These are phyloP conservation scores for Raddia guianensis DNA, from an alignment of 176 grass and related monocot species.

Conservation along the genomic window DNA sequence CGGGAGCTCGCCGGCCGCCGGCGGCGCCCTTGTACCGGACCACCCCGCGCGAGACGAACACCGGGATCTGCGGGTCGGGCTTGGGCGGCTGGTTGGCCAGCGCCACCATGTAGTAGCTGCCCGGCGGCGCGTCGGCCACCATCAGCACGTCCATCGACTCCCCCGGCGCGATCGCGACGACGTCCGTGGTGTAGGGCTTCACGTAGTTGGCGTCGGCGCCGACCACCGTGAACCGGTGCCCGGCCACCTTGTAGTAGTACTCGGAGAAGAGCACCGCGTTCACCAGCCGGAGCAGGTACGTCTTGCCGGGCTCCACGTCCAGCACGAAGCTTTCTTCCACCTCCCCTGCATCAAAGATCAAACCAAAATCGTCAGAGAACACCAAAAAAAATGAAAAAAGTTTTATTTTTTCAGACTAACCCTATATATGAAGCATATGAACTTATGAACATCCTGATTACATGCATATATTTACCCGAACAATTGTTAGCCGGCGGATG, in stretches of 20 bases:
- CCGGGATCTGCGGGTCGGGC: not conserved
- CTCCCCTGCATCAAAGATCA: not conserved
- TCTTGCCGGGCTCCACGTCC: not conserved
- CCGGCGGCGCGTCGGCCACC: slow-evolving; percentile 21
- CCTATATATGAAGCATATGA: no score
- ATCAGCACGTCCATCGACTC: slow-evolving; percentile 24
- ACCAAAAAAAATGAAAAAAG: no score
- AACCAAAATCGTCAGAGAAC: no score
- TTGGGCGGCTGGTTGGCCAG: not conserved
- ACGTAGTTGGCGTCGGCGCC: slow-evolving; percentile 7
- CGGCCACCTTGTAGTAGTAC: slow-evolving; percentile 22
- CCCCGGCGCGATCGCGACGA: slow-evolving; percentile 24
- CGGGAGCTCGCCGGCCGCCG: not conserved
- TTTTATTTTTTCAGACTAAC: no score
- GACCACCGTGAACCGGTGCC: slow-evolving; percentile 22
- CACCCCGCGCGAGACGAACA: not conserved
- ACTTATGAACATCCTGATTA: no score
- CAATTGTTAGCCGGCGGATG: not conserved
- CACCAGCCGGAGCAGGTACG: not conserved
- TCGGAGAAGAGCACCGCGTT: not conserved
- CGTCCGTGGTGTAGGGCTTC: slow-evolving; percentile 24
- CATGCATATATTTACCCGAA: not conserved
- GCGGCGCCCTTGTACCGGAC: not conserved
- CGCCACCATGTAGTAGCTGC: slow-evolving; percentile 25
- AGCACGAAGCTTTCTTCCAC: not conserved